A percentile compares a stretch with the other conserved stretches of the same genome.
Conservation (phyloP, 192 early-diverging fungal species). For the Coemansia sp. region DNA sequence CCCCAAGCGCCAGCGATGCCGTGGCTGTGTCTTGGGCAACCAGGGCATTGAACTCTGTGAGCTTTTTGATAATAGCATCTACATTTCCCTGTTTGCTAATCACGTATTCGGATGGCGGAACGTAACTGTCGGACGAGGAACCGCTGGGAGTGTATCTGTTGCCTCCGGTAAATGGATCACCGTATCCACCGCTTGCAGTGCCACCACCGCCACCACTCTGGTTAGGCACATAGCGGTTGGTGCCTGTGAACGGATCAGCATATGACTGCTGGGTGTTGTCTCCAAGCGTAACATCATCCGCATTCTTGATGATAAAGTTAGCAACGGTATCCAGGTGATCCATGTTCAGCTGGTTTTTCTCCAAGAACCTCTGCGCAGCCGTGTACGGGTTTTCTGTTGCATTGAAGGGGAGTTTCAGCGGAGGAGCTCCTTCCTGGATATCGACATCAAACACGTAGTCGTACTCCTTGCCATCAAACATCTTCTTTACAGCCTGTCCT, state of each 20-base stretch:
- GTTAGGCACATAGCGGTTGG: constrained; percentile 63
- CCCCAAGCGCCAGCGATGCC: constrained; percentile 12
- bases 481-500: constrained; percentile 72
- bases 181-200: constrained; percentile 6
- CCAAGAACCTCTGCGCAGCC: constrained; percentile 91
- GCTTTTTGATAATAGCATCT: constrained; percentile 72
- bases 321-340: constrained; percentile 92
- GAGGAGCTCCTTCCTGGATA: constrained; percentile 75
- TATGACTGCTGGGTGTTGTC: not conserved
- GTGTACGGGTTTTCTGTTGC: constrained; percentile 87
- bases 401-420: constrained; percentile 95
- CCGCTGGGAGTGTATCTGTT: constrained; percentile 22
- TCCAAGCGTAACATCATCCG: constrained; percentile 57
- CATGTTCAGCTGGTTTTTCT: constrained; percentile 75
- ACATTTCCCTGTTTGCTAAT: constrained; percentile 73
- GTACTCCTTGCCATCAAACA: constrained; percentile 87
- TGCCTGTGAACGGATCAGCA: constrained; percentile 52
- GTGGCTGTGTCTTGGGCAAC: constrained; percentile 33
- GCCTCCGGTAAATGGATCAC: constrained; percentile 29
- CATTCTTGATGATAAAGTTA: constrained; percentile 90
- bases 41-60: constrained; percentile 68
- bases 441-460: constrained; percentile 99
- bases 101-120: constrained; percentile 52
- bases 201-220: constrained; percentile 7
- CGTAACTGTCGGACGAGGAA: constrained; percentile 15